A percentile compares a stretch with the other conserved stretches of the same genome.
Evolutionary conservation across 169 alveolate species (phyloP).

Genomic region (Blepharisma undulans): DNA sequence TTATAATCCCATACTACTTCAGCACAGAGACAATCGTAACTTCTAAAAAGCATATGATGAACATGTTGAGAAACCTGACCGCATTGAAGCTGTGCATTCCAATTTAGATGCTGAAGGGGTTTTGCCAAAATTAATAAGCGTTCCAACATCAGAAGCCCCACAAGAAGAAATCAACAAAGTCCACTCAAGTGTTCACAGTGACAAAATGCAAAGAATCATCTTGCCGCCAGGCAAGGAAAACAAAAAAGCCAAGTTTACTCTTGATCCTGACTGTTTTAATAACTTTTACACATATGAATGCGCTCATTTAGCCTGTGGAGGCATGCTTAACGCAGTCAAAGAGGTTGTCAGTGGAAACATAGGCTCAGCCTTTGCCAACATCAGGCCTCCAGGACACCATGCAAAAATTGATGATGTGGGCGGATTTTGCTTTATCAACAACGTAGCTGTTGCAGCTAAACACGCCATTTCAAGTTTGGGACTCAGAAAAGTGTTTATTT

Average conservation of each 20-base stretch:
- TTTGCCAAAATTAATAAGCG: not conserved
- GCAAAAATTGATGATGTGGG: conserved; percentile 43
- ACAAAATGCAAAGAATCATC: not conserved
- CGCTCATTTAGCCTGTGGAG: conserved; percentile 65
- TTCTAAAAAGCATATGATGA: not conserved
- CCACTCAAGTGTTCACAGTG: conserved; percentile 2
- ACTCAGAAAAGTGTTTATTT: conserved; percentile 69
- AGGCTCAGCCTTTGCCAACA: conserved; percentile 64
- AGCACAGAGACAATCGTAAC: conserved; percentile 26
- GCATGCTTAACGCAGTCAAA: conserved; percentile 66
- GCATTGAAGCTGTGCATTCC: conserved; percentile 13
- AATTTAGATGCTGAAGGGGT: not conserved
- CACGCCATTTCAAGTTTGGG: conserved; percentile 64
- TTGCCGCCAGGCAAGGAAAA: conserved; percentile 20
- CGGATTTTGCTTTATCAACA: conserved; percentile 84
- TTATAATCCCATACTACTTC: not conserved
- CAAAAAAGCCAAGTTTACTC: not conserved
- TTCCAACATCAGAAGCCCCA: not conserved
- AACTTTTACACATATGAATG: conserved; percentile 53
- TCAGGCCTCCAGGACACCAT: conserved; percentile 86
- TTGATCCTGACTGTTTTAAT: conserved; percentile 34
- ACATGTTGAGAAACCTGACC: conserved; percentile 20
- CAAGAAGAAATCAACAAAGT: conserved; percentile 8
- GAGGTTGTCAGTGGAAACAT: conserved; percentile 47
- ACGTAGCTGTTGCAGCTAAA: conserved; percentile 81